These are phyloP conservation scores for Leishmania braziliensis DNA, from an alignment of 208 protist genomes.

Conservation along the genomic window DNA sequence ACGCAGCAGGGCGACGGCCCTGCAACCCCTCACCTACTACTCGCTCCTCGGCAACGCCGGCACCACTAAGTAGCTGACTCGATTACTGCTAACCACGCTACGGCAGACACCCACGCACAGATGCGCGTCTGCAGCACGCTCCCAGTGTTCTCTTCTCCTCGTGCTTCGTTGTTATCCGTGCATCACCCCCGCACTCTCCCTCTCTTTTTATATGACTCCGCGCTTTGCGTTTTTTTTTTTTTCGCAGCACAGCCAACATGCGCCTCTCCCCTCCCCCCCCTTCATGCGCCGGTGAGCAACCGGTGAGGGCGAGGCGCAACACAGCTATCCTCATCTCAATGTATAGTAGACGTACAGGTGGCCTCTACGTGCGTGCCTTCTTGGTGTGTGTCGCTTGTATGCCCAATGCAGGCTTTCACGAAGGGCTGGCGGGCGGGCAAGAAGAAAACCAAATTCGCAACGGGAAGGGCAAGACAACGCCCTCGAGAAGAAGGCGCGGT, in stretches of 20 bases:
- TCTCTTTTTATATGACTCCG: too few relatives aligned
- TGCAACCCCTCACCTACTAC: constrained; percentile 14
- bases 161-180: not conserved
- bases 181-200: not conserved
- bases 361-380: too few relatives aligned
- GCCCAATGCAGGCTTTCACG: too few relatives aligned
- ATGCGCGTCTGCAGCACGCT: not conserved
- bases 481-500: too few relatives aligned
- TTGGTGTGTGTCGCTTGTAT: too few relatives aligned
- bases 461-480: too few relatives aligned
- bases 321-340: not conserved
- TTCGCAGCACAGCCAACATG: not conserved
- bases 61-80: constrained; percentile 18
- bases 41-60: constrained; percentile 2
- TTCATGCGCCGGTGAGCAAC: too few relatives aligned
- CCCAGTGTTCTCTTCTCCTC: not conserved
- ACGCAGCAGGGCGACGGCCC: not conserved
- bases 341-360: not conserved
- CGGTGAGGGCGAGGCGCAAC: not conserved
- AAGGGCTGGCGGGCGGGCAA: too few relatives aligned
- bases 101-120: not conserved
- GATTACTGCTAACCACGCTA: not conserved
- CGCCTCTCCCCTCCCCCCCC: not conserved
- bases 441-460: too few relatives aligned
- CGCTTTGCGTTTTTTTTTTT: not conserved